Evolutionary conservation across 331 rosid species (phyloP), one percentile per base, ranked within the genome.

Genomic region (Quercus lobata): DNA sequence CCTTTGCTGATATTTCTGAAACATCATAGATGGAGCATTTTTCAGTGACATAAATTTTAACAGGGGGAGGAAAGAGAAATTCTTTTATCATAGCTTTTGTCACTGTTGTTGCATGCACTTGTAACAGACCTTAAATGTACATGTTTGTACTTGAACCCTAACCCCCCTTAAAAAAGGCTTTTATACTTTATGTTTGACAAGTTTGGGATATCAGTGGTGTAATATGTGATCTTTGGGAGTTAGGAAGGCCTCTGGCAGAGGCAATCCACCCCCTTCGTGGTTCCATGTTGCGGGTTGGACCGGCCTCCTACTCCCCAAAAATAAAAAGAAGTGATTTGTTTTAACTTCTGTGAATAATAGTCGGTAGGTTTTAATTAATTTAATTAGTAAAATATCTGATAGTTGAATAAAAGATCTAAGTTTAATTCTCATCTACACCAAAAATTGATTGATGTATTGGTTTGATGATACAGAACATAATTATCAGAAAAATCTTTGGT

Each of bases 1-100:
- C 72, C 71, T 83, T 83, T 78, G 79, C 61, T 71, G 80, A 76
- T 76, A 21, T 65, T 32, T 32, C 71, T 65, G 49, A 65, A 65
- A 10, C 71, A 5, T 65, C 8, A 32, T 6, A 37, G 34, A 27
- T 25, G 54, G 53, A 68, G 66, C 21, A 66, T 75, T 70, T 80
- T 75, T 72, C 69, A 46, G 79, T 72, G 66, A 76, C 75, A 34
- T 34, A 57, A 58, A 29, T 37, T 32, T 65, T 65, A 32, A 65
- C n/a, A 57, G 63, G 54, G 27, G 78, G 72, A 25, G 76, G 73
- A 80, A 66, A 32, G 71, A 27, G 71, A 65, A 63, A 65, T 65
- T 65, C 24, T 65, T 30, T 65, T 32, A 49, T 14, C 55, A 49
- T 49, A 7, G 71, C 46, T 65, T 30, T 65, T 65, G 44, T 65